Evolutionary conservation across 1,139 yeast species (phyloP).

Genomic region (Pneumocystis canis): DNA sequence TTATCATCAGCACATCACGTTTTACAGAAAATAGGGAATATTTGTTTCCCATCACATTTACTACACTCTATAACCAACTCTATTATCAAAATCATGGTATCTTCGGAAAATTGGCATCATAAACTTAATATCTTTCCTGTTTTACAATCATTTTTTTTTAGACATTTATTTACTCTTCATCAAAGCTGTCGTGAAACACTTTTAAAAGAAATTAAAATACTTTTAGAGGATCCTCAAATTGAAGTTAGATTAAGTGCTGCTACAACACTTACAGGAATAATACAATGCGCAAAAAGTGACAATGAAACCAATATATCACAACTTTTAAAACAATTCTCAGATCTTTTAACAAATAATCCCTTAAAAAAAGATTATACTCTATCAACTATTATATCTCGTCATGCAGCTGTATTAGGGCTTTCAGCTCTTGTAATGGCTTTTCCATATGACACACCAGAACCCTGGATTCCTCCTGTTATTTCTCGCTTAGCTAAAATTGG

Average conservation of each 20-base stretch:
- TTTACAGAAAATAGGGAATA: conserved; percentile 43
- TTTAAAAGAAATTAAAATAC: conserved; percentile 41
- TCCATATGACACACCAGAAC: conserved; percentile 81
- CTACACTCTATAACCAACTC: conserved; percentile 37
- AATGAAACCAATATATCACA: not conserved
- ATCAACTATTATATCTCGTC: conserved; percentile 36
- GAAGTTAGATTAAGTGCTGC: conserved; percentile 73
- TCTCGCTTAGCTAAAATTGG: conserved; percentile 53
- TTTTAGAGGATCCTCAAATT: conserved; percentile 47
- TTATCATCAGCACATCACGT: conserved; percentile 42
- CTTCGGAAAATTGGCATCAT: conserved; percentile 49
- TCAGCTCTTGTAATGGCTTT: conserved; percentile 84
- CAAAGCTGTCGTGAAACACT: conserved; percentile 32
- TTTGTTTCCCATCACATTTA: conserved; percentile 36
- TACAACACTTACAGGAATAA: conserved; percentile 60
- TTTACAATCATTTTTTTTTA: conserved; percentile 60
- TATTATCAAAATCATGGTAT: conserved; percentile 34
- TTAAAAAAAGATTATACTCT: conserved; percentile 3
- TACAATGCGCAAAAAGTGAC: conserved; percentile 42
- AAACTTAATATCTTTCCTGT: conserved; percentile 52
- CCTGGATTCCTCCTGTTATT: conserved; percentile 70
- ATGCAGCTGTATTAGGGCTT: conserved; percentile 79
- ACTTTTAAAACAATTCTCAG: not conserved
- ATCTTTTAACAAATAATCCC: conserved; percentile 1
- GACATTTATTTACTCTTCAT: conserved; percentile 47